Conservation (phyloP, 2,329 filamentous ascomycete genomes). For the Bipolaris sorokiniana region DNA sequence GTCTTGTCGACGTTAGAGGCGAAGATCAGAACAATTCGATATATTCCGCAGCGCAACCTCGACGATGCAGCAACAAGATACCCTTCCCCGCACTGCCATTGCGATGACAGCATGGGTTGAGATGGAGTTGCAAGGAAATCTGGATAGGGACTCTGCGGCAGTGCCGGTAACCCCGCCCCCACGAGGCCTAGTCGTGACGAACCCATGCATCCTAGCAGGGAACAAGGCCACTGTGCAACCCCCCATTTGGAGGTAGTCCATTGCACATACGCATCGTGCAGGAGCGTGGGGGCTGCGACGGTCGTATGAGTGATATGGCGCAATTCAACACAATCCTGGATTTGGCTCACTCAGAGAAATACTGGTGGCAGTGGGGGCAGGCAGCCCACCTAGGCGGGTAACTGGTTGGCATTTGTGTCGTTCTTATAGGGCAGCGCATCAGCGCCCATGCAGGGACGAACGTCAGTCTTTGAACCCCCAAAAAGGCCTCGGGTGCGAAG, state of each 20-base stretch:
- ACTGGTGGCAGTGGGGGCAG: conserved; percentile 29
- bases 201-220: conserved; percentile 8
- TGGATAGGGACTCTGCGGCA: not conserved
- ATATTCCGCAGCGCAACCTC: not conserved
- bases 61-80: not conserved
- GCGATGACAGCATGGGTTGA: not conserved
- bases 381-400: conserved; percentile 24
- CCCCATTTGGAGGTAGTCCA: not conserved
- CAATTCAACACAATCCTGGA: conserved; percentile 29
- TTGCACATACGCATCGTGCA: conserved; percentile 22
- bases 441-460: conserved; percentile 31
- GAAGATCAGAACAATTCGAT: not conserved
- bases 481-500: conserved; percentile 18
- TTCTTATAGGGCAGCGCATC: conserved; percentile 41
- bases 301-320: conserved; percentile 27
- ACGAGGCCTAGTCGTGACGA: not conserved
- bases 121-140: not conserved
- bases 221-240: not conserved
- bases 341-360: conserved; percentile 15
- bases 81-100: not conserved
- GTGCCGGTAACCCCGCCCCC: not conserved
- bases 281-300: conserved; percentile 29
- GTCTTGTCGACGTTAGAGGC: not conserved
- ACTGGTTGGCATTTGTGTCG: conserved; percentile 25
- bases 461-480: conserved; percentile 27